Evolutionary conservation across 148 eudicot species (phyloP).

Genomic region (Nyssa sinensis): DNA sequence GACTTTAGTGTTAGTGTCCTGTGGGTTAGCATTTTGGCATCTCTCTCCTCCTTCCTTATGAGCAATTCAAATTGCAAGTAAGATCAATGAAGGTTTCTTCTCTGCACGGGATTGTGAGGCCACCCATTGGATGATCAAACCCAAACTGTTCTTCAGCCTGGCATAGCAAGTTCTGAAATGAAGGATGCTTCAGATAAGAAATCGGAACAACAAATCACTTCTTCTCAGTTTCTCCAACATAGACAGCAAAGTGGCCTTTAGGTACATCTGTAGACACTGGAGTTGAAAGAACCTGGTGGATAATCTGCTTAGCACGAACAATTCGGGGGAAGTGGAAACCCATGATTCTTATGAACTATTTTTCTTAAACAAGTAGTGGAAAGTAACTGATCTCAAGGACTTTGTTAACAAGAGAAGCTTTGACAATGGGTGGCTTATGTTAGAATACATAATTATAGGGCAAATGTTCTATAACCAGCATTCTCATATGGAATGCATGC

Average conservation of each 20-base stretch:
- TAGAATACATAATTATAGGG: not conserved
- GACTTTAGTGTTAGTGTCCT: not conserved
- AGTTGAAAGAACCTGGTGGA: not conserved
- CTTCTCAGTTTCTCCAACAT: conserved; percentile 40
- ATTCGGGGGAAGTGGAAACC: conserved; percentile 2
- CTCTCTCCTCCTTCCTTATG: not conserved
- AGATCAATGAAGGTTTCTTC: conserved; percentile 37
- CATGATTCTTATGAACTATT: not conserved
- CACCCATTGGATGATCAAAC: conserved; percentile 50
- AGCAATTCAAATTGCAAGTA: conserved; percentile 22
- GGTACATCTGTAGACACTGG: conserved; percentile 31
- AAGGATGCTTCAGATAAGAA: conserved; percentile 43
- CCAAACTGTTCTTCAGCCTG: conserved; percentile 52
- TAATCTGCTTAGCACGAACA: not conserved
- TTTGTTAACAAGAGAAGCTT: not conserved
- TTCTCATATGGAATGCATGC: not conserved
- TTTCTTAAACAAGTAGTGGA: not conserved
- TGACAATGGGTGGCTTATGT: not conserved
- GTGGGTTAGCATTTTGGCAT: not conserved
- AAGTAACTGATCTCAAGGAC: not conserved
- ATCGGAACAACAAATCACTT: conserved; percentile 47
- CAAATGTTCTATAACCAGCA: not conserved
- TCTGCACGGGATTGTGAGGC: conserved; percentile 45
- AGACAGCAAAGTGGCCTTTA: conserved; percentile 54
- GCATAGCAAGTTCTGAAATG: conserved; percentile 40